Base-by-base conservation (phyloP, 192 early-diverging fungal genomes). In the Coemansia sp. region DNA sequence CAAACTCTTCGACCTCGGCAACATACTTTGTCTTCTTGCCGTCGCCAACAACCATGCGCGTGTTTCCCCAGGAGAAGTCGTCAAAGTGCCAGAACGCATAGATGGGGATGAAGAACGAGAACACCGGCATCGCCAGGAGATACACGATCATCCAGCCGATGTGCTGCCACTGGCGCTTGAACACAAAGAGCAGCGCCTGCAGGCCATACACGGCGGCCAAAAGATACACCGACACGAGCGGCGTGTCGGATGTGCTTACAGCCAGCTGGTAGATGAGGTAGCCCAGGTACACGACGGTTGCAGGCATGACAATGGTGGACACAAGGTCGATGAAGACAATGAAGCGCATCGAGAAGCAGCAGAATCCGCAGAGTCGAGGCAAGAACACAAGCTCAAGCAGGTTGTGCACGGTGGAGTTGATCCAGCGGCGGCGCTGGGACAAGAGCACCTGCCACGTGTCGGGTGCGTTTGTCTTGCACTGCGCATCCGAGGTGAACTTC, bases 71-170 rank as follows among this genome's bases (percentile, higher is more conserved):
- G 30, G 94, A 96, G 65, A 99, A 99, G 74, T 99, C 95, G 75
- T 99, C 98, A 83, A 98, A 96, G 84, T 97, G 95, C 98, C 98
- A 99, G 86, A 97, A 99, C 6, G 97, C 85, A 65, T 99, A 99
- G 33, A 94, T 66, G 28, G 91, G 91, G 53, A 93, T 87, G 53
- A 88, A 90, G 70, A 93, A 89, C n/a, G 88, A 87, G 64, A 96
- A 98, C 23, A 96, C 86, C 1, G 95, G 95, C 65, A 96, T 86
- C 10, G 96, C 94, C 45, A 97, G 67, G 54, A 98, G 90, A 61
- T 92, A 94, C 50, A 98, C 91, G 59, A 99, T 88, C 95, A 99
- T 97, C 96, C 96, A 98, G 15, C 91, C 90, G 70, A 97, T 91
- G 65, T 92, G 91, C 74, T 94, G 89, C 89, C 90, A 94, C 79